These are phyloP conservation scores for Urostyla sp. DNA, from an alignment of 73 alveolate genomes.

Conservation along the genomic window DNA sequence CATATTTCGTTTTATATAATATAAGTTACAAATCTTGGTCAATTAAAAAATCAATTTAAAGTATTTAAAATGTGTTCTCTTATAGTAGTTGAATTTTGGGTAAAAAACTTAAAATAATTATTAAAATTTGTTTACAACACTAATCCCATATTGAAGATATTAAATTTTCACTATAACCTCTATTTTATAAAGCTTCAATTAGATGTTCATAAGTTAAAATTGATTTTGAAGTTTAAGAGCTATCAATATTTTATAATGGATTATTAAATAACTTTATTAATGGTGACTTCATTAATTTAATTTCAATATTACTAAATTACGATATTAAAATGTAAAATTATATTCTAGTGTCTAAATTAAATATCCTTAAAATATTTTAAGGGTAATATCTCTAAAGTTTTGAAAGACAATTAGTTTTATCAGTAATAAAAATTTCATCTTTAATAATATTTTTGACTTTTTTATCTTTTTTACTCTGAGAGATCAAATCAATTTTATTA, in stretches of 20 bases:
- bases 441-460: background rate
- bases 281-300: conserved; percentile 10
- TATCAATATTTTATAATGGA: background rate
- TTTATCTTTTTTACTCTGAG: background rate
- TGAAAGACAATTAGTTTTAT: no score
- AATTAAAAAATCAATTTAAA: conserved; percentile 12
- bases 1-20: background rate
- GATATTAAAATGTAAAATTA: conserved; percentile 11
- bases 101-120: background rate
- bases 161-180: background rate
- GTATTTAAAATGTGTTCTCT: conserved; percentile 12
- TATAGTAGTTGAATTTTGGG: background rate
- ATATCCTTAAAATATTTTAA: no score
- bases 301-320: background rate
- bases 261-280: conserved; percentile 11
- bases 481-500: background rate
- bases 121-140: conserved; percentile 4
- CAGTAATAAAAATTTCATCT: conserved; percentile 19
- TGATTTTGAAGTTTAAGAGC: background rate
- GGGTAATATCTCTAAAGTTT: no score
- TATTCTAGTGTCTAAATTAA: conserved; percentile 2
- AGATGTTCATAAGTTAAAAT: background rate
- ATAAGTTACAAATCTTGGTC: background rate
- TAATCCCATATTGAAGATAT: conserved; percentile 6
- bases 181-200: background rate